Base-by-base conservation (phyloP, 768 basidiomycete genomes). In the Rhodosporidiobolus odoratus region DNA sequence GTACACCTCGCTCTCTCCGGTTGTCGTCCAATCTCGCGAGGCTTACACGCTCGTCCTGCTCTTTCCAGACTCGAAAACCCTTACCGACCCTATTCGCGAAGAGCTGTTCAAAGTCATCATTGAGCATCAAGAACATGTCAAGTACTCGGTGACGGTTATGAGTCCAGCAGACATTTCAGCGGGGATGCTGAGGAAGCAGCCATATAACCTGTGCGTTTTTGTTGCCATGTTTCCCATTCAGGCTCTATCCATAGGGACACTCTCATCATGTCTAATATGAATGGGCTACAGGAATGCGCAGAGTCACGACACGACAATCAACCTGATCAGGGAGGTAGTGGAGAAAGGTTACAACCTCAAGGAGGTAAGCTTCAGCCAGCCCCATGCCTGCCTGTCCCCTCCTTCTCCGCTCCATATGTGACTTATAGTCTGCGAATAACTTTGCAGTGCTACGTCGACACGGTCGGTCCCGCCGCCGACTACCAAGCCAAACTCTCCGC, bases 111-210 rank as follows among this genome's bases (percentile, higher is more conserved):
- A 83, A 37, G 87, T 85, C 7, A 84, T 95, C 30, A 90, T 79
- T 79, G 92, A 6, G n/a, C 66, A 75, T 34, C 56, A 53, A 4
- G 61, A 65, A n/a, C 59, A 68, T 76, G 79, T 75, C 68, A 73
- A 68, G 75, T 82, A 60, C 78, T 70, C 80, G 72, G 75, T 73
- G 32, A 72, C 72, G 13, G 89, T 92, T 6, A 77, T 78, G 74
- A 94, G 92, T 57, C 95, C 95, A 2, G 89, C 91, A 78, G 90
- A 86, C 32, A 95, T 99, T 75, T 95, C 92, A 0, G 84, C 83
- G 64, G 90, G 90, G 50, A 99, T 99, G 96, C 84, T 97, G 30
- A 84, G 87, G 48, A 83, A 86, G 30, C 89, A 89, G 23, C 89
- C 94, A 0, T 83, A 82, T 38, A 98, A 98, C 80, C 83, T 99